Evolutionary conservation across 164 flowering plant species (phyloP), one percentile per base, ranked within the genome.

Genomic region (Stephania japonica): DNA sequence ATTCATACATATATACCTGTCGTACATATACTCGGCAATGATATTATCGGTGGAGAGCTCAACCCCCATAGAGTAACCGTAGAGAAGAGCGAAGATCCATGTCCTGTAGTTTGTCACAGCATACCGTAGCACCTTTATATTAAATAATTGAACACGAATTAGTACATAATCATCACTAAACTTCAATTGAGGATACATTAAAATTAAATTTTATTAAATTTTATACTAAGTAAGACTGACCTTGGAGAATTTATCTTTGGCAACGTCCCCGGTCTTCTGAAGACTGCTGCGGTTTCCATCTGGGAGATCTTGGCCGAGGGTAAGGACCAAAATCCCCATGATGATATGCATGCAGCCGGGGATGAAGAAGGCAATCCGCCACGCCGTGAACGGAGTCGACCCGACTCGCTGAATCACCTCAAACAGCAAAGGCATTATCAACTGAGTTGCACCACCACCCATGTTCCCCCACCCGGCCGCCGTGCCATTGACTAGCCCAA

Each of bases 391-490:
- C 0, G 91, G 87, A 1, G 94, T 86, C 6, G 91, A 75, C 0
- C 94, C 96, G 1, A 44, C 13, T 7, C 65, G 65, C 0, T 56
- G 61, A 16, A 92, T 92, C 0, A 90, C 0, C 7, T 87, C 85
- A 67, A 63, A 89, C 9, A 86, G 84, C 43, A 90, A 1, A 0
- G 97, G 93, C 94, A 92, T 90, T 1, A 90, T 10, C 10, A 92
- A 88, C 73, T 92, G 97, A 62, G 95, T 88, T 16, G 85, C 88
- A 1, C 97, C 97, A 32, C 94, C 95, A 4, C 97, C 96, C 93
- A 90, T 89, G 70, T 90, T 84, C 0, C 95, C 97, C 97, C 97
- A 92, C 25, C 97, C 96, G 0, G 83, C 95, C 0, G 94, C 91
- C 0, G 83, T 79, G 7, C 94, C 97, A 68, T 92, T 92, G 2